Base-by-base conservation (phyloP, 169 alveolate genomes). In the Cryptosporidium andersoni region DNA sequence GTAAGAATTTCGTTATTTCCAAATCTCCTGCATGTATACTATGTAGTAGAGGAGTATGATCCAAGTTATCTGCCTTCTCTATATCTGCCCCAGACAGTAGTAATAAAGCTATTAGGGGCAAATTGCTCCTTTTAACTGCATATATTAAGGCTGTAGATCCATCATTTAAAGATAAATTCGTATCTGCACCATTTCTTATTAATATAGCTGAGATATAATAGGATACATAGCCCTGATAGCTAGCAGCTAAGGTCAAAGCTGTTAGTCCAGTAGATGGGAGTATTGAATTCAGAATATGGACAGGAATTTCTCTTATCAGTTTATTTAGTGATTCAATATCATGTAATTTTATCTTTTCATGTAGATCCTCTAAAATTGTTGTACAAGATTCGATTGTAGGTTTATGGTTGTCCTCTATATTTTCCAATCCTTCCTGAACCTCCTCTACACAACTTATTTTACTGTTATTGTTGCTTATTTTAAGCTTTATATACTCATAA, bases 101-200 rank as follows among this genome's bases (percentile, higher is more conserved):
- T 47, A 74, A 25, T 16, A 74, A 40, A 2, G 85, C 68, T 7
- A 74, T 68, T 7, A 74, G 49, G 16, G 85, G 85, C 25, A 74
- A 34, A 49, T 74, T 74, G 36, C 85, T 74, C 25, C 68, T 53
- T 58, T 74, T 40, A 16, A 74, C 45, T 39, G 85, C 85, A 58
- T 74, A 58, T 36, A 74, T 74, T 42, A 74, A 48, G 1, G 85
- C 74, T 47, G 58, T 74, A 14, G 43, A 11, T 43, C 85, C 85
- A 48, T 74, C 51, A 2, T 47, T 3, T 8, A 58, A 55, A 0
- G 16, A 39, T n/a, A 36, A 58, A 16, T 74, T 74, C 8, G 48
- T 64, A 49, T 74, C 85, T 58, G 85, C 85, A 4, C 85, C 85
- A 36, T 74, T 52, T 9, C 60, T 68, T n/a, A 74, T 58, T 7